phyloP scores from a whole-genome alignment of 1,284 basidiomycete genomes.

The Sanguinoderma infundibulare region DNA sequence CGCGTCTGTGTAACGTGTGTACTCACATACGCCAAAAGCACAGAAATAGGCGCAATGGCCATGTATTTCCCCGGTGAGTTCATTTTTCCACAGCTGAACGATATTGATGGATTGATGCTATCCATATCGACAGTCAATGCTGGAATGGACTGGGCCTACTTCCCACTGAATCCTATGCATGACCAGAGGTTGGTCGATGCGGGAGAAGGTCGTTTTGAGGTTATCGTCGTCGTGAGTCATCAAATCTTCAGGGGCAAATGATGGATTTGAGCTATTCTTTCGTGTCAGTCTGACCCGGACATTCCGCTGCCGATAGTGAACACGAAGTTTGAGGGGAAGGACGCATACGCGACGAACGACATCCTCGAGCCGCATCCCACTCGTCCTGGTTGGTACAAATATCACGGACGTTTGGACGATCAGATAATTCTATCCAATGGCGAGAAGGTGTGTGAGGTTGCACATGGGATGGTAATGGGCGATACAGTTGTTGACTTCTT shows the following conservation, averaged over 20 bases:
- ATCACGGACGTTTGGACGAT: conserved; percentile 51
- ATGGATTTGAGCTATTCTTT: neutral
- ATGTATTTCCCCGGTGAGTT: conserved; percentile 18
- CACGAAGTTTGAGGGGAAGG: conserved; percentile 28
- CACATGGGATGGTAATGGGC: no score
- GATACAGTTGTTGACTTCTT: no score
- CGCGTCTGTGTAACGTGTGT: neutral
- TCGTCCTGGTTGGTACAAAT: conserved; percentile 43
- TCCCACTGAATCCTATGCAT: conserved; percentile 9
- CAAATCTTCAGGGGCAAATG: no score
- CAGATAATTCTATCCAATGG: conserved; percentile 38
- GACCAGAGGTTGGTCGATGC: conserved; percentile 14
- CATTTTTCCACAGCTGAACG: neutral
- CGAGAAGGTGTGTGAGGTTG: conserved; percentile 31
- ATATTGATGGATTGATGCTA: neutral
- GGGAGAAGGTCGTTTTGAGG: conserved; percentile 25
- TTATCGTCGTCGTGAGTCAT: conserved; percentile 24
- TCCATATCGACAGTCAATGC: conserved; percentile 9
- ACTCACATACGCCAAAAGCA: conserved; percentile 18
- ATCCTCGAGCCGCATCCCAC: conserved; percentile 48
- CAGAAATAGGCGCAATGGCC: conserved; percentile 25
- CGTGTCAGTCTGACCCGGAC: conserved; percentile 7
- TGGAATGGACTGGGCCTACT: conserved; percentile 30
- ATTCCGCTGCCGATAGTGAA: conserved; percentile 33
- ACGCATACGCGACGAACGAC: conserved; percentile 42